Evolutionary conservation across 306 rosid species (phyloP), one percentile per base, ranked within the genome.

Genomic region (Trifolium subterraneum): DNA sequence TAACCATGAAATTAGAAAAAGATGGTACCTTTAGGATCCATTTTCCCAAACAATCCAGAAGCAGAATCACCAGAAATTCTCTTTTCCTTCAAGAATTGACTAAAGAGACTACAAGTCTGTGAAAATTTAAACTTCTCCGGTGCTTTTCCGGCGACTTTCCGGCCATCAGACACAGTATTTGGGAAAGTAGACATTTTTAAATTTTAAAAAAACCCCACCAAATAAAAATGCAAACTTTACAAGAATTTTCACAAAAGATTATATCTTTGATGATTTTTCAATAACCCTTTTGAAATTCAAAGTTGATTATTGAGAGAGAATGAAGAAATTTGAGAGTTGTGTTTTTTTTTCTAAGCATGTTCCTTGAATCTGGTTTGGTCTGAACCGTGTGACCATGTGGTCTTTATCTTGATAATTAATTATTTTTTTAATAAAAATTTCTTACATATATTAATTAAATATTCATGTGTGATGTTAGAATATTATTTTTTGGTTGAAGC

Each of bases 71-170:
- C 85, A 67, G 85, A 78, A 73, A 47, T 72, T 33, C 95, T 84
- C 78, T 86, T 89, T 79, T 91, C 97, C 89, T 87, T 93, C 96
- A 93, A 71, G 68, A 79, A 83, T 64, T 84, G 89, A 78, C 94
- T 87, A 75, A 93, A 38, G 6, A 89, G 84, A 64, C 74, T 87
- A 70, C 96, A 91, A 19, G 91, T 86, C 86, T 88, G 94, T 2
- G 96, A 76, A 60, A 93, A 91, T 71, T 80, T 88, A 44, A 87
- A 77, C 76, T 78, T 93, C 77, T 93, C 94, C 76, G 79, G 72
- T 3, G 77, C 79, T 87, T 79, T 81, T n/a, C 79, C 85, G 48
- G 48, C 14, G 19, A 11, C 12, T 54, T 71, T 79, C 72, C 76
- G 82, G 79, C 55, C 73, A 59, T 74, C 84, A 2, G 75, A 25